Percentiles rank a stretch among this genome's conserved stretches.
phyloP scores from a whole-genome alignment of 2,329 filamentous ascomycete species.

The Apiospora arundinis region DNA sequence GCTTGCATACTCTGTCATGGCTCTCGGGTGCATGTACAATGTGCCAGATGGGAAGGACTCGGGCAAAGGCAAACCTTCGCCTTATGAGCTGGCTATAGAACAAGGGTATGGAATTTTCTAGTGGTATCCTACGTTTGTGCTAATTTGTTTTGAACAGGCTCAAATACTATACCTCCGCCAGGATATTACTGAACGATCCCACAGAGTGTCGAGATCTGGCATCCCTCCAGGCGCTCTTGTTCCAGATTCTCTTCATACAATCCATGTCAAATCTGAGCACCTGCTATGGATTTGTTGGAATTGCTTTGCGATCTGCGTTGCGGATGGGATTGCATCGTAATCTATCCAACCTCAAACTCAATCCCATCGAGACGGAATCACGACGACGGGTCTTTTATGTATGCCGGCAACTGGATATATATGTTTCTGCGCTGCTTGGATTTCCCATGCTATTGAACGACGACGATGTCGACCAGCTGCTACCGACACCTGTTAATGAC shows the following conservation, averaged over 20 bases:
- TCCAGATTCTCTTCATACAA: slow-evolving; percentile 83
- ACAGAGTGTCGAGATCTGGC: slow-evolving; percentile 75
- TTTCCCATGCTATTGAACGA: slow-evolving; percentile 68
- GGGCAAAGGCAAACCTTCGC: slow-evolving; percentile 28
- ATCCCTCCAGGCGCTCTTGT: slow-evolving; percentile 77
- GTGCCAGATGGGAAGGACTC: slow-evolving; percentile 35
- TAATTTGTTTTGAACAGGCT: slow-evolving; percentile 55
- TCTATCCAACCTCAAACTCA: slow-evolving; percentile 67
- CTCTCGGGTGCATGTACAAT: slow-evolving; percentile 65
- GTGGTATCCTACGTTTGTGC: slow-evolving; percentile 15
- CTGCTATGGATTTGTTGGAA: slow-evolving; percentile 81
- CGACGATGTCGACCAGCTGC: slow-evolving; percentile 71
- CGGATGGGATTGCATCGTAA: slow-evolving; percentile 80
- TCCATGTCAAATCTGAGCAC: slow-evolving; percentile 79
- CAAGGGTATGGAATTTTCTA: slow-evolving; percentile 53
- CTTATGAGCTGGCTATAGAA: slow-evolving; percentile 52
- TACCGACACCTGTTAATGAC: slow-evolving; percentile 70
- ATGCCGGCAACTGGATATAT: slow-evolving; percentile 73
- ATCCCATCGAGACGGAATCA: slow-evolving; percentile 68
- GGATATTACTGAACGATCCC: slow-evolving; percentile 68
- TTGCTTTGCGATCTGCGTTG: slow-evolving; percentile 77
- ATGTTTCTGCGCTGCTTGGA: slow-evolving; percentile 70
- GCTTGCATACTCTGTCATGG: slow-evolving; percentile 64
- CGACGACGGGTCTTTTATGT: slow-evolving; percentile 71
- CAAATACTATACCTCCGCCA: slow-evolving; percentile 75